Percentiles rank a stretch among this genome's conserved stretches.
Evolutionary conservation across 1,139 yeast genomes (phyloP).

Genomic region (Suzukiozyma palmioleophila): DNA sequence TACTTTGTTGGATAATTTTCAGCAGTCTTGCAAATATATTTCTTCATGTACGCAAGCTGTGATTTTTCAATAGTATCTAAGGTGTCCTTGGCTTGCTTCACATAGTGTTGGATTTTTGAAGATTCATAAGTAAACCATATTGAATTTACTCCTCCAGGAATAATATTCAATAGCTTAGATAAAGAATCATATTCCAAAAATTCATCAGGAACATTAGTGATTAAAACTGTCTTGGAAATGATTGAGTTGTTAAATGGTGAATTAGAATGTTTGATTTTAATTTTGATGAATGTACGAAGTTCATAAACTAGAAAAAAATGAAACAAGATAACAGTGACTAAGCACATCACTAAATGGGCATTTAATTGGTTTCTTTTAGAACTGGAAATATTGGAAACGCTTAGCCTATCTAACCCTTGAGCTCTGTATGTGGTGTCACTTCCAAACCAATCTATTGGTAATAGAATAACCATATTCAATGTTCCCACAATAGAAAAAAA

Average conservation of each 20-base stretch:
- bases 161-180: conserved; percentile 21
- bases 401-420: conserved; percentile 53
- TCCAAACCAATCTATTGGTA: conserved; percentile 56
- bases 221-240: conserved; percentile 37
- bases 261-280: conserved; percentile 36
- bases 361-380: conserved; percentile 41
- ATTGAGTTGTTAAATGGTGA: conserved; percentile 22
- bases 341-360: conserved; percentile 51
- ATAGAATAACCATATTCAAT: conserved; percentile 47
- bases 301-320: conserved; percentile 52
- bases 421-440: conserved; percentile 25
- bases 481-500: conserved; percentile 48
- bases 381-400: conserved; percentile 57
- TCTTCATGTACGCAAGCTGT: conserved; percentile 7
- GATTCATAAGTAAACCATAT: conserved; percentile 52
- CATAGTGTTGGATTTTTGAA: conserved; percentile 25
- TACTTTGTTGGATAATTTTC: conserved; percentile 1
- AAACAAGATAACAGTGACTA: conserved; percentile 48
- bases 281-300: conserved; percentile 41
- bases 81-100: conserved; percentile 27
- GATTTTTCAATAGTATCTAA: conserved; percentile 38
- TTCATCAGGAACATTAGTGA: conserved; percentile 45
- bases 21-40: not conserved
- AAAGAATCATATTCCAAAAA: conserved; percentile 24
- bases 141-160: conserved; percentile 45